A percentile compares a stretch with the other conserved stretches of the same genome.
phyloP scores from a whole-genome alignment of 2,329 filamentous ascomycete genomes.

The Colletotrichum shisoi region DNA sequence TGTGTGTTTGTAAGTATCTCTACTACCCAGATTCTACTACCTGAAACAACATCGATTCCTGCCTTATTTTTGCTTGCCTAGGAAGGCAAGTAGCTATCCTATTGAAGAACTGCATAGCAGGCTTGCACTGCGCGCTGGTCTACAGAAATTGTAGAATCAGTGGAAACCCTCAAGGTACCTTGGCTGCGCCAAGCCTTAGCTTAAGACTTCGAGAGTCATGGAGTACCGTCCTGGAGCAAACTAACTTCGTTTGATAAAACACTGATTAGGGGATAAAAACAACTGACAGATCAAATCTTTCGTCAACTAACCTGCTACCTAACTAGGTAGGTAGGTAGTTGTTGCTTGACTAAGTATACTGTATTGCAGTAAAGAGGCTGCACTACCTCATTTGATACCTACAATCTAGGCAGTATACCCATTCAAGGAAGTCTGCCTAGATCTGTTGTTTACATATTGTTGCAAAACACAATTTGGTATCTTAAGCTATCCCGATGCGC shows the following conservation, averaged over 20 bases:
- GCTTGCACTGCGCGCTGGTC: not conserved
- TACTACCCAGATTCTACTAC: no score
- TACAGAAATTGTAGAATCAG: not conserved
- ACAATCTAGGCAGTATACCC: not conserved
- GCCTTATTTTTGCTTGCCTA: not conserved
- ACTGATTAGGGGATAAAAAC: no score
- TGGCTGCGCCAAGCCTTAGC: not conserved
- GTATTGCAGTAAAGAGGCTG: no score
- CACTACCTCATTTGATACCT: no score
- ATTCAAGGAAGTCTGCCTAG: not conserved
- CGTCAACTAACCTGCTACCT: no score
- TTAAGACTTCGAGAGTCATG: no score
- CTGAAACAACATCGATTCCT: not conserved
- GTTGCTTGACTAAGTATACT: no score
- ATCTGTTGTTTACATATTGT: not conserved
- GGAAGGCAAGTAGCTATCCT: not conserved
- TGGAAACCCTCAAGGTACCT: not conserved
- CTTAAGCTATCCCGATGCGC: conserved; percentile 14
- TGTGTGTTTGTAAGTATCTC: no score
- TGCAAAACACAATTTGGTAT: conserved; percentile 19
- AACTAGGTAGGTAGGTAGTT: no score
- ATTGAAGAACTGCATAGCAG: not conserved
- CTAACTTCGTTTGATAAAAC: no score
- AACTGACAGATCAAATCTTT: no score
- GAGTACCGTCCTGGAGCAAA: no score